A percentile compares a stretch with the other conserved stretches of the same genome.
These are phyloP conservation scores for Sporothrix schenckii DNA, from an alignment of 2,329 filamentous ascomycete genomes.

Conservation along the genomic window DNA sequence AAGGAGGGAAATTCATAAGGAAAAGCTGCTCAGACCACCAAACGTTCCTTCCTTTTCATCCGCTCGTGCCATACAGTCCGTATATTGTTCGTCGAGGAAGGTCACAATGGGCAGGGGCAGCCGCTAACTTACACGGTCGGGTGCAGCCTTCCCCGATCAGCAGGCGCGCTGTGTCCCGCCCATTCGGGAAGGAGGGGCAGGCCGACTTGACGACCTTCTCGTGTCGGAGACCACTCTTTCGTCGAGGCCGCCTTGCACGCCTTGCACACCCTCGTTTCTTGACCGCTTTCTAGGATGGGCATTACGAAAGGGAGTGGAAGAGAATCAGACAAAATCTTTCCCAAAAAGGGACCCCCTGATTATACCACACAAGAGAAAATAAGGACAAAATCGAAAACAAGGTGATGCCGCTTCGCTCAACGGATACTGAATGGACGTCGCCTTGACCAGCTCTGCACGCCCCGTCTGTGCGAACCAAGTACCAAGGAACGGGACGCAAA, in stretches of 20 bases:
- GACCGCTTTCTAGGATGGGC: neutral
- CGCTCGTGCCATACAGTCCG: neutral
- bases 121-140: neutral
- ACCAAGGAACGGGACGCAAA: neutral
- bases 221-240: neutral
- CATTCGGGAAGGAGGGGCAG: conserved; percentile 23
- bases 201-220: neutral
- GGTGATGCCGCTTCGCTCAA: neutral
- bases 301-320: neutral
- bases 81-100: neutral
- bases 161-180: conserved; percentile 6
- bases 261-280: neutral
- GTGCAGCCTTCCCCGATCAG: neutral
- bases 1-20: neutral
- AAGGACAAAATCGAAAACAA: neutral
- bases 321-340: neutral
- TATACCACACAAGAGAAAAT: neutral
- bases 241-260: neutral
- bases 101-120: neutral
- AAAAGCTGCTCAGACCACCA: neutral
- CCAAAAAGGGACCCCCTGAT: neutral
- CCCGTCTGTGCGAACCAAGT: neutral
- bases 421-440: conserved; percentile 20
- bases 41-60: neutral
- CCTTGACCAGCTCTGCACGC: conserved; percentile 4